These are phyloP conservation scores for Claviceps africana DNA, from an alignment of 2,329 filamentous ascomycete species.

Conservation along the genomic window DNA sequence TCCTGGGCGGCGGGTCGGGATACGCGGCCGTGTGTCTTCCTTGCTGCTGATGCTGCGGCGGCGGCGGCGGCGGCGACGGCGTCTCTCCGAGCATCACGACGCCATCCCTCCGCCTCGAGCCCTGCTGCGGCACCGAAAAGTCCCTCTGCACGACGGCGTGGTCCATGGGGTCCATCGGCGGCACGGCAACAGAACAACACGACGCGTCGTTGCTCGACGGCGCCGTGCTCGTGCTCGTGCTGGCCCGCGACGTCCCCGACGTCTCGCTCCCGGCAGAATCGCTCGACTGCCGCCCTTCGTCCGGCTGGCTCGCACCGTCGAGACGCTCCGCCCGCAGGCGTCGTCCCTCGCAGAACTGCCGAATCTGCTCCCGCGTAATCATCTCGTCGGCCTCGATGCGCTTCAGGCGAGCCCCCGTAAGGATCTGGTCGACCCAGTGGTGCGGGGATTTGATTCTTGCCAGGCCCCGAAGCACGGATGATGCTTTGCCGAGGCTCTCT, in stretches of 20 bases:
- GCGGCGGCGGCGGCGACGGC: not conserved
- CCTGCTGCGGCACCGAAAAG: not conserved
- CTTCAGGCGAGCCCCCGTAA: slow-evolving; percentile 40
- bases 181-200: not conserved
- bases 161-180: not conserved
- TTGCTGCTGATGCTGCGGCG: not conserved
- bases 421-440: slow-evolving; percentile 42
- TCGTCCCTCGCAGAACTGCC: not conserved
- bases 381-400: slow-evolving; percentile 46
- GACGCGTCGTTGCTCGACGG: not conserved
- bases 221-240: not conserved
- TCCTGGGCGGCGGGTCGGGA: not conserved
- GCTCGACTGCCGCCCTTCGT: not conserved
- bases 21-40: slow-evolving; percentile 13
- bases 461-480: not conserved
- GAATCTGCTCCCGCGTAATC: slow-evolving; percentile 8
- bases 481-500: not conserved
- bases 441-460: slow-evolving; percentile 13
- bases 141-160: slow-evolving; percentile 1
- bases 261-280: not conserved
- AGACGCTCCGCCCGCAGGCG: not conserved
- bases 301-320: not conserved
- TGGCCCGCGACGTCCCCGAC: not conserved
- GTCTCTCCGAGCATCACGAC: no score
- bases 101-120: not conserved